Evolutionary conservation across 2,329 filamentous ascomycete species (phyloP).

Genomic region (Xylariaceae sp.): DNA sequence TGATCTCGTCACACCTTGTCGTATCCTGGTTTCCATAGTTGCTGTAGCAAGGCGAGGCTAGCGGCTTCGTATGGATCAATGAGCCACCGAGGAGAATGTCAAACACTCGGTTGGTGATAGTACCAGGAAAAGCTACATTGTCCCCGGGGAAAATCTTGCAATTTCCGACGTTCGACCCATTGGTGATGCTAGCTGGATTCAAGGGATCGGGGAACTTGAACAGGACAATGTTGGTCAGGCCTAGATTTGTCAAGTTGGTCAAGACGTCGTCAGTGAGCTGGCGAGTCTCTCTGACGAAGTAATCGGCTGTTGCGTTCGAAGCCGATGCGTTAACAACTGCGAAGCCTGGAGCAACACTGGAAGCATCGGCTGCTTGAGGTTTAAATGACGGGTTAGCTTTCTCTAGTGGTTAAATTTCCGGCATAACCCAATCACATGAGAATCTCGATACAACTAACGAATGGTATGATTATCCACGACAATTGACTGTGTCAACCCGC

Average conservation of each 20-base stretch:
- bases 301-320: slow-evolving; percentile 22
- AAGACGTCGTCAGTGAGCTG: slow-evolving; percentile 22
- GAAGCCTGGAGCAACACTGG: slow-evolving; percentile 20
- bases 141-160: slow-evolving; percentile 25
- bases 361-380: slow-evolving; percentile 20
- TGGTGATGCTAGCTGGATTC: too few relatives aligned
- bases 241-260: slow-evolving; percentile 22
- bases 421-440: slow-evolving; percentile 1
- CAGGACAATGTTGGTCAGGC: slow-evolving; percentile 19
- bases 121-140: slow-evolving; percentile 20
- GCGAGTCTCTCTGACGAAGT: slow-evolving; percentile 22
- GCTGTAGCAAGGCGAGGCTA: slow-evolving; percentile 23
- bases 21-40: slow-evolving; percentile 22
- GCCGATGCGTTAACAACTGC: slow-evolving; percentile 17
- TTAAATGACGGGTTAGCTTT: slow-evolving; percentile 14
- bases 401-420: not conserved
- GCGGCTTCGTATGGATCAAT: slow-evolving; percentile 22
- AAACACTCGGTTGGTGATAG: slow-evolving; percentile 19
- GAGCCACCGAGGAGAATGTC: slow-evolving; percentile 22
- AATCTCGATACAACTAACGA: slow-evolving; percentile 19
- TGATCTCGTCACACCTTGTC: slow-evolving; percentile 21
- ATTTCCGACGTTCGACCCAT: slow-evolving; percentile 12
- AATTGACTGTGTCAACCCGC: slow-evolving; percentile 19
- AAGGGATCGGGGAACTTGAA: slow-evolving; percentile 13
- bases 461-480: slow-evolving; percentile 21